These are phyloP conservation scores for Pterulicium gracile DNA, from an alignment of 1,284 basidiomycete genomes.

Conservation along the genomic window DNA sequence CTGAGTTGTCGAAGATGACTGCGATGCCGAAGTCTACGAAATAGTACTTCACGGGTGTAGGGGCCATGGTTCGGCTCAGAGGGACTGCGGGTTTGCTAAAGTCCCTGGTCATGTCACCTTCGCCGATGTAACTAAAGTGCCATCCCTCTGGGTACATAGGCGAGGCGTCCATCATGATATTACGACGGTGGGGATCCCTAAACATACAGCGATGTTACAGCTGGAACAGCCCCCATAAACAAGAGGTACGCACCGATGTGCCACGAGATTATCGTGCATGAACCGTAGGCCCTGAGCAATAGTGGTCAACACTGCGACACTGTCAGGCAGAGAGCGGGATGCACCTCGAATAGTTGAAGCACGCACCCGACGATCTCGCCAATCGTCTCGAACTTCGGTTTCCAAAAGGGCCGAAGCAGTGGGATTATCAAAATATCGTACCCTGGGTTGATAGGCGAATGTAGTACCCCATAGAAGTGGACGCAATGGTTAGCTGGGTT, in stretches of 20 bases:
- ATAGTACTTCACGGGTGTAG: conserved; percentile 19
- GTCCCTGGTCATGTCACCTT: conserved; percentile 12
- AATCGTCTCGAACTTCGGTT: conserved; percentile 18
- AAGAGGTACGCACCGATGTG: conserved; percentile 21
- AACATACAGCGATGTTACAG: neutral
- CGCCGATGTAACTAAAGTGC: conserved; percentile 14
- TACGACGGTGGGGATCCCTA: conserved; percentile 27
- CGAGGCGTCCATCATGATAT: conserved; percentile 26
- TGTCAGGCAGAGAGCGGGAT: conserved; percentile 2
- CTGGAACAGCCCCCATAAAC: neutral
- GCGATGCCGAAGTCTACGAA: conserved; percentile 23
- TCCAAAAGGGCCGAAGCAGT: conserved; percentile 12
- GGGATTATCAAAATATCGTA: conserved; percentile 22
- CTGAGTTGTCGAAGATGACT: conserved; percentile 14
- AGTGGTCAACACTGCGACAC: neutral
- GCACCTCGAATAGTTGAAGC: conserved; percentile 21
- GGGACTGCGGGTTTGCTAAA: conserved; percentile 12
- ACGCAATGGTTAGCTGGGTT: conserved; percentile 25
- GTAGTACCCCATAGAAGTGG: conserved; percentile 21
- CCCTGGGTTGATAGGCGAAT: conserved; percentile 14
- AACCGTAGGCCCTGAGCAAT: conserved; percentile 24
- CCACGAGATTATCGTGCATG: conserved; percentile 26
- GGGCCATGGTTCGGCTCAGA: conserved; percentile 18
- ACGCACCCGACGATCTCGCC: conserved; percentile 22
- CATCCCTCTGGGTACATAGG: conserved; percentile 17